Base-by-base conservation (phyloP, 345 rosid genomes). In the Populus simonii region DNA sequence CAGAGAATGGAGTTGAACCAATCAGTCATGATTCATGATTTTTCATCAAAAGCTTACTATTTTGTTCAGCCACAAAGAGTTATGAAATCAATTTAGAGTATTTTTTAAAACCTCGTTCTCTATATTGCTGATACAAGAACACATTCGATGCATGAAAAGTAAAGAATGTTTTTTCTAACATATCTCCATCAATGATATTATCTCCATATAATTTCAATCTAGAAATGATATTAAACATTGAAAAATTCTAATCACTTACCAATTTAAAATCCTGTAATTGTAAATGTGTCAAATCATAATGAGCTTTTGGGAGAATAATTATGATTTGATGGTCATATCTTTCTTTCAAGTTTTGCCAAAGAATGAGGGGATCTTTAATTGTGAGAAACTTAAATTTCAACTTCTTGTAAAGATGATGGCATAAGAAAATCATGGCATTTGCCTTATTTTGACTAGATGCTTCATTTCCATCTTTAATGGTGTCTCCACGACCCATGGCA, bases 231-330 rank as follows among this genome's bases (percentile, higher is more conserved):
- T 39, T 8, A 39, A 39, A 39, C 43, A 39, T 8, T 39, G 8
- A 9, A 39, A 7, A 7, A 8, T 39, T 73, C n/a, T 73, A 73
- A 22, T 73, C 68, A 35, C 33, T 55, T 16, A 59, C 67, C 9
- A 68, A 53, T 73, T 73, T 73, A 18, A 73, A 73, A 73, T 73
- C 47, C 35, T 73, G 49, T 9, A 73, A 35, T 8, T 20, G 22
- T 7, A 55, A 57, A 33, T 73, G 68, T 3, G 31, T 59, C 76
- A 45, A 73, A 29, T 73, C 47, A 73, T 73, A 33, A 11, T 20
- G 29, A 36, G 76, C 53, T 59, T 36, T 53, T 53, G 33, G 68
- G 15, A 73, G 66, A 31, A 59, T 73, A 25, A 59, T 22, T 5
- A 27, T 73, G 11, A 9, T 73, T n/a, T 55, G 16, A 17, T 73